phyloP scores from a whole-genome alignment of 2,329 filamentous ascomycete species.

The Delphinella strobiligena region DNA sequence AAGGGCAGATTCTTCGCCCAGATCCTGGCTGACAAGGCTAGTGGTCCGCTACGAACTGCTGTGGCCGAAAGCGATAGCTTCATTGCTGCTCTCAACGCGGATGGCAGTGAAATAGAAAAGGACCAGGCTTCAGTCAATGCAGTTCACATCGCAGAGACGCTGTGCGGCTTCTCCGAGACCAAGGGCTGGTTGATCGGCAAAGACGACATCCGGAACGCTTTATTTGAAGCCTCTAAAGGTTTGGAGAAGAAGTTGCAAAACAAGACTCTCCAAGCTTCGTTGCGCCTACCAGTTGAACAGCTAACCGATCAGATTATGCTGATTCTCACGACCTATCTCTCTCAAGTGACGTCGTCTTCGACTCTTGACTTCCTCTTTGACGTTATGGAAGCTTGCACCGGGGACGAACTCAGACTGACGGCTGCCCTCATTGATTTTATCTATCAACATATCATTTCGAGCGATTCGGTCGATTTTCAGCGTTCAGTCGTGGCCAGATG shows the following conservation, averaged over 20 bases:
- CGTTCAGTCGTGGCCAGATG: conserved; percentile 71
- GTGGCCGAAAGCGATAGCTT: conserved; percentile 64
- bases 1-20: conserved; percentile 90
- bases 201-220: conserved; percentile 43
- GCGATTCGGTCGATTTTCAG: conserved; percentile 75
- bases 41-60: conserved; percentile 60
- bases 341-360: conserved; percentile 45
- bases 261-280: conserved; percentile 54
- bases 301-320: conserved; percentile 77
- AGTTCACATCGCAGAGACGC: conserved; percentile 71
- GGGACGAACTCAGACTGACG: conserved; percentile 67
- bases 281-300: conserved; percentile 80
- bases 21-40: conserved; percentile 64
- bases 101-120: conserved; percentile 51
- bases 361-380: conserved; percentile 66
- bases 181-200: conserved; percentile 54
- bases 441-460: conserved; percentile 73
- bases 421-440: conserved; percentile 71
- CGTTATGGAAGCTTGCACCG: conserved; percentile 71
- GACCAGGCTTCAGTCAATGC: conserved; percentile 77
- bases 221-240: conserved; percentile 59
- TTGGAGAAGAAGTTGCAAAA: conserved; percentile 62
- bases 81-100: conserved; percentile 50
- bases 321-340: conserved; percentile 71
- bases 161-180: conserved; percentile 54